Evolutionary conservation across 176 grass and related monocot genomes (phyloP).

Genomic region (Raddia guianensis): DNA sequence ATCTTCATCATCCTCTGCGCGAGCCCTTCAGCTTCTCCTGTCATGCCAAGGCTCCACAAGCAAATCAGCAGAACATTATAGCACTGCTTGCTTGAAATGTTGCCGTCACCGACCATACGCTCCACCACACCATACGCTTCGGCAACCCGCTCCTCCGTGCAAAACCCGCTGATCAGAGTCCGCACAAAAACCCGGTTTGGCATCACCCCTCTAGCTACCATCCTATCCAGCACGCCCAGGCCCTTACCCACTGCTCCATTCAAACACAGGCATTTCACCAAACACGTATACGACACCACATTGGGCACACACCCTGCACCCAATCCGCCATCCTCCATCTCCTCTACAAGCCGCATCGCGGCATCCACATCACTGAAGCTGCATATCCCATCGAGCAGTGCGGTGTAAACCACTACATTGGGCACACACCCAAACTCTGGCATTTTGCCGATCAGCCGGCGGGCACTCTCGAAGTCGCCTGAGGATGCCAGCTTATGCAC

Average conservation of each 20-base stretch:
- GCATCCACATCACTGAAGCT: conserved; percentile 44
- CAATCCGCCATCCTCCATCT: conserved; percentile 56
- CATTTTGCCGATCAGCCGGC: conserved; percentile 64
- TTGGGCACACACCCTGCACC: conserved; percentile 55
- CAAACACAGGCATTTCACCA: conserved; percentile 83
- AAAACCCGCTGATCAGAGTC: conserved; percentile 62
- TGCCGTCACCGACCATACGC: conserved; percentile 49
- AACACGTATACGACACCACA: conserved; percentile 83
- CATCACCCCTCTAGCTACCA: conserved; percentile 58
- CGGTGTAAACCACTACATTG: conserved; percentile 64
- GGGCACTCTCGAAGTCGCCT: conserved; percentile 56
- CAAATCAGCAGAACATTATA: conserved; percentile 71
- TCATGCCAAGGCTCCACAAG: conserved; percentile 46
- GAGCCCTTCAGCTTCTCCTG: conserved; percentile 56
- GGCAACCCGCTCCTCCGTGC: conserved; percentile 1
- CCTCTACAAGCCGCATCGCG: conserved; percentile 41
- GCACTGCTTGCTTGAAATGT: conserved; percentile 49
- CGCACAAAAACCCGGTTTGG: conserved; percentile 64
- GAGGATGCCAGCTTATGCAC: conserved; percentile 58
- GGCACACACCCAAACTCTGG: conserved; percentile 55
- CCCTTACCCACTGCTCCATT: conserved; percentile 50
- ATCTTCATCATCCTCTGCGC: conserved; percentile 62
- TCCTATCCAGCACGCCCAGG: conserved; percentile 64
- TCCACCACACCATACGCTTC: conserved; percentile 52
- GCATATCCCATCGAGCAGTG: conserved; percentile 72